phyloP scores from a whole-genome alignment of 139 green algal species.

The Edaphochlamys debaryana region DNA sequence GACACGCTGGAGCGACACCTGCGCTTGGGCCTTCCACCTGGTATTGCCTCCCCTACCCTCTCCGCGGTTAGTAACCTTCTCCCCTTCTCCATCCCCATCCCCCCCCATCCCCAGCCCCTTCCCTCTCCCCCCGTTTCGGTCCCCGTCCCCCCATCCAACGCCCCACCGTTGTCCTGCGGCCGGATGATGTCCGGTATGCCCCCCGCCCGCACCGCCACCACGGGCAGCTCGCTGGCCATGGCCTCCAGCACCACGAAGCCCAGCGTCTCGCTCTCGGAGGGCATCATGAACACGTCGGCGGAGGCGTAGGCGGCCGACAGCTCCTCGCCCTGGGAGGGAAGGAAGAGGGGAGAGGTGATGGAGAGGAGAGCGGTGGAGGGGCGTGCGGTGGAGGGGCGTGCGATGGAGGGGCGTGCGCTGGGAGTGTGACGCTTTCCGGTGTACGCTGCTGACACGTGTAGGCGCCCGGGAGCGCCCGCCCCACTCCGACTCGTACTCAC shows the following conservation, averaged over 20 bases:
- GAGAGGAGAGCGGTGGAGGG: not conserved
- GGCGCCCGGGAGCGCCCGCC: too few species aligned
- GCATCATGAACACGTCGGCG: constrained; percentile 97
- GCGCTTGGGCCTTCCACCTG: too few species aligned
- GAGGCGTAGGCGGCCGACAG: constrained; percentile 92
- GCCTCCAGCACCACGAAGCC: constrained; percentile 98
- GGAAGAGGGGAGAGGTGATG: too few species aligned
- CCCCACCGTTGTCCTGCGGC: constrained; percentile 22
- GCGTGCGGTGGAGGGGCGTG: too few species aligned
- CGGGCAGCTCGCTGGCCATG: constrained; percentile 91
- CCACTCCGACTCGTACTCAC: not conserved
- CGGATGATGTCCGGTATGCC: constrained; percentile 93
- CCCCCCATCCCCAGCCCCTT: not conserved
- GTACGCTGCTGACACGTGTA: too few species aligned
- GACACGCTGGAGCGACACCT: too few species aligned
- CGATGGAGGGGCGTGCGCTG: too few species aligned
- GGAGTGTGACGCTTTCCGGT: too few species aligned
- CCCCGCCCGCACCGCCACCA: constrained; percentile 92
- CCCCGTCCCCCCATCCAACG: too few species aligned
- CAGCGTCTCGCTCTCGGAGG: constrained; percentile 92
- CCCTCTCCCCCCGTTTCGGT: not conserved
- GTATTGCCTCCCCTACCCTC: too few species aligned
- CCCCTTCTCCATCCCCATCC: too few species aligned
- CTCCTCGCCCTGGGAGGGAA: constrained; percentile 85
- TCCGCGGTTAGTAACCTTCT: too few species aligned